Conservation (phyloP, 2,329 filamentous ascomycete species). For the Drechslerella stenobrocha region DNA sequence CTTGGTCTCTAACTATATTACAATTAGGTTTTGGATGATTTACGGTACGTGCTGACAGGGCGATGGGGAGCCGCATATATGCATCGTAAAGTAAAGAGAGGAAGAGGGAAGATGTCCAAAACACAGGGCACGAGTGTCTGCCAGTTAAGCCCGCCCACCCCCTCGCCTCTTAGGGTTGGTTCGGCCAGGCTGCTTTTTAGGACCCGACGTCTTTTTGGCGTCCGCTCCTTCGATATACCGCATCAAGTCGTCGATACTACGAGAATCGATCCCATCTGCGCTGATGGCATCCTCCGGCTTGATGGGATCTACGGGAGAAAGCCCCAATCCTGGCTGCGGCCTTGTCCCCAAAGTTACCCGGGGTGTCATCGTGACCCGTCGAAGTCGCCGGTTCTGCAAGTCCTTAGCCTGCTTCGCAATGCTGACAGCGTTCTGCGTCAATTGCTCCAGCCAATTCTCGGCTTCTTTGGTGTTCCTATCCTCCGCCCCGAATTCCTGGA, state of each 20-base stretch:
- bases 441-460: constrained; percentile 91
- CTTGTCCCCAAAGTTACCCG: constrained; percentile 64
- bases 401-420: constrained; percentile 94
- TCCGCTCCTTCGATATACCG: constrained; percentile 86
- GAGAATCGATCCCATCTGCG: constrained; percentile 64
- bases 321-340: constrained; percentile 67
- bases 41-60: constrained; percentile 15
- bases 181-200: constrained; percentile 63
- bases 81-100: background rate
- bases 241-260: constrained; percentile 89
- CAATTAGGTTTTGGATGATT: constrained; percentile 14
- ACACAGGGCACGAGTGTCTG: no score
- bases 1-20: constrained; percentile 29
- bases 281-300: constrained; percentile 56
- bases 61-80: constrained; percentile 22
- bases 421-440: constrained; percentile 91
- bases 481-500: constrained; percentile 78
- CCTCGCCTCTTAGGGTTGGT: constrained; percentile 57
- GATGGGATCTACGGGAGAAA: constrained; percentile 58
- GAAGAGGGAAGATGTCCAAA: no score
- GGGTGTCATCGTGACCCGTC: constrained; percentile 70
- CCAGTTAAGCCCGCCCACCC: no score
- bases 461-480: constrained; percentile 99
- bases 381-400: constrained; percentile 72
- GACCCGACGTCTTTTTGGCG: constrained; percentile 59